Conservation (phyloP, 2,329 filamentous ascomycete genomes). For the Cladosporium sp. region DNA sequence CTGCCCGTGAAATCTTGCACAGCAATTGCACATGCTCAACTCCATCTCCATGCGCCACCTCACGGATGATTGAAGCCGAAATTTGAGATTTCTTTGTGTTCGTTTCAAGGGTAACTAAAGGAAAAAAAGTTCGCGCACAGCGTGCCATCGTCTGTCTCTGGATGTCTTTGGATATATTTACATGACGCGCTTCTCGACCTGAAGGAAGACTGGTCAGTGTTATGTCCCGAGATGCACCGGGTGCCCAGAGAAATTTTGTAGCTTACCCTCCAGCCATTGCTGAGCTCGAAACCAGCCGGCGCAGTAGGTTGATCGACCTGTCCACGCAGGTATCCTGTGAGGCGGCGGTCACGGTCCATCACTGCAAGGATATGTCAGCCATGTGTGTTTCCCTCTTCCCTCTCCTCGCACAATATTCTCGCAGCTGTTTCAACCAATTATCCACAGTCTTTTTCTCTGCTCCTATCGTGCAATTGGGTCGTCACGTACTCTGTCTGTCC, state of each 20-base stretch:
- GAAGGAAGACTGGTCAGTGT: slow-evolving; percentile 11
- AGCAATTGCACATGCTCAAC: not conserved
- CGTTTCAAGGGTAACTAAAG: slow-evolving; percentile 1
- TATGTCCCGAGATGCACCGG: not conserved
- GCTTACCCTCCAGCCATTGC: slow-evolving; percentile 68
- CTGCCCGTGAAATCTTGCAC: not conserved
- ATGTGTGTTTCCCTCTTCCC: not conserved
- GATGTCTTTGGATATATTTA: slow-evolving; percentile 21
- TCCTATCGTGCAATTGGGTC: not conserved
- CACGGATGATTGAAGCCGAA: not conserved
- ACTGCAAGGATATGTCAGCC: slow-evolving; percentile 47
- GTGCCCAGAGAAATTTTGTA: not conserved
- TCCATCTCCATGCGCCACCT: not conserved
- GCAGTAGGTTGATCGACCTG: slow-evolving; percentile 62
- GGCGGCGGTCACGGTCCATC: slow-evolving; percentile 66
- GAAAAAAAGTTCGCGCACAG: slow-evolving; percentile 5
- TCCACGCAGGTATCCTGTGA: slow-evolving; percentile 63
- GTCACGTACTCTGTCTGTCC: slow-evolving; percentile 59
- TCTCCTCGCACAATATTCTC: not conserved
- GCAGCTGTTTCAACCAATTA: not conserved
- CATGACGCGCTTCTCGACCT: slow-evolving; percentile 31
- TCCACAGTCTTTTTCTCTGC: not conserved
- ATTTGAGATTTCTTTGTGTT: not conserved
- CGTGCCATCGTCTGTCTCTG: slow-evolving; percentile 18
- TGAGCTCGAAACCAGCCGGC: slow-evolving; percentile 65